A percentile compares a stretch with the other conserved stretches of the same genome.
Conservation (phyloP, 768 basidiomycete genomes). For the Cantharellus anzutake region DNA sequence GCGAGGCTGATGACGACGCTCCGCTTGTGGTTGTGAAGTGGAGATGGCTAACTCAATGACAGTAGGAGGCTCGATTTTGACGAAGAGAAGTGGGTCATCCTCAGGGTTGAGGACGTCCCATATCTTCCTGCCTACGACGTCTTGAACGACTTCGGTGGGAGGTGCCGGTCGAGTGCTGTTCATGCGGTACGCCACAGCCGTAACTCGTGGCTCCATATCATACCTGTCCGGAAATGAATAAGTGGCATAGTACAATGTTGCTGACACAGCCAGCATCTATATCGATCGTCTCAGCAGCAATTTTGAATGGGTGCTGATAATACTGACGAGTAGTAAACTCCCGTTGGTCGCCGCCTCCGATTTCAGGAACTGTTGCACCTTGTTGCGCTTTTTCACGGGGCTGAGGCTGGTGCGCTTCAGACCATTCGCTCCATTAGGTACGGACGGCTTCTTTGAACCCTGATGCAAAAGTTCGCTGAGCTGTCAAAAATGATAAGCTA, state of each 20-base stretch:
- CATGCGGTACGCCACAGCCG: background rate
- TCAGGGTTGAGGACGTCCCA: conserved; percentile 66
- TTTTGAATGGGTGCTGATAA: background rate
- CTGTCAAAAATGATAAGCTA: conserved; percentile 21
- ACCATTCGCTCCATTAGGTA: conserved; percentile 13
- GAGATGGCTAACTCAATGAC: conserved; percentile 44
- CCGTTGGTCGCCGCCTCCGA: conserved; percentile 2
- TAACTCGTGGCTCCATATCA: background rate
- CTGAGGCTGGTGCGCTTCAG: background rate
- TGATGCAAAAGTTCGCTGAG: conserved; percentile 73
- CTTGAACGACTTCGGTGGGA: conserved; percentile 7
- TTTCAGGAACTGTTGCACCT: background rate
- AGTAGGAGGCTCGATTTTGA: conserved; percentile 64
- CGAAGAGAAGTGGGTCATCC: conserved; percentile 43
- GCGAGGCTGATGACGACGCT: background rate
- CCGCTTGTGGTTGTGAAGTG: conserved; percentile 6
- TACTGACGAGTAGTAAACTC: conserved; percentile 53
- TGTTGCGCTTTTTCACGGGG: background rate
- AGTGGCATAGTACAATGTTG: conserved; percentile 55
- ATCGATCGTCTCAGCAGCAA: background rate
- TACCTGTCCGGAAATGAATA: conserved; percentile 21
- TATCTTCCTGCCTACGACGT: conserved; percentile 40
- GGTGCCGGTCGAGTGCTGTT: background rate
- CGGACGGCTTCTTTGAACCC: conserved; percentile 30
- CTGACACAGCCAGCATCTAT: conserved; percentile 62